Conservation (phyloP, 2,329 filamentous ascomycete genomes). For the Biscogniauxia marginata region DNA sequence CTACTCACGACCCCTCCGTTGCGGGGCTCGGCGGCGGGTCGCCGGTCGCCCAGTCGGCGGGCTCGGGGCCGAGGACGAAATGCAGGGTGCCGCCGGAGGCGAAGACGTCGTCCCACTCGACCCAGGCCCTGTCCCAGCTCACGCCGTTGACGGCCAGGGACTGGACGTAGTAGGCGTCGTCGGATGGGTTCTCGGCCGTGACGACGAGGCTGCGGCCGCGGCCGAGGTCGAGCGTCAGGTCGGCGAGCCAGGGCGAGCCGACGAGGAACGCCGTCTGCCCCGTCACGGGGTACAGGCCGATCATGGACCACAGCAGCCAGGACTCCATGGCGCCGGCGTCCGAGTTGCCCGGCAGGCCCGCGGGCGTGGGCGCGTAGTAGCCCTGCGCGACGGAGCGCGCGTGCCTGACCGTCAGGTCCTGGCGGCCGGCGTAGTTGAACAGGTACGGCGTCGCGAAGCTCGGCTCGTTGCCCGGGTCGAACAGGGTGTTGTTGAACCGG, state of each 20-base stretch:
- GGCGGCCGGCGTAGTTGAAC: slow-evolving; percentile 65
- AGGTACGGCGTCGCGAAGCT: slow-evolving; percentile 67
- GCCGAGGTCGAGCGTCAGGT: slow-evolving; percentile 59
- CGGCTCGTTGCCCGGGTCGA: slow-evolving; percentile 57
- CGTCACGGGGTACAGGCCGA: slow-evolving; percentile 66
- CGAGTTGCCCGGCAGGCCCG: slow-evolving; percentile 66
- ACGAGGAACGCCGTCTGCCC: slow-evolving; percentile 68
- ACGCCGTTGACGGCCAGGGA: slow-evolving; percentile 63
- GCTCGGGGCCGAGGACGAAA: slow-evolving; percentile 57
- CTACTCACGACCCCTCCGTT: slow-evolving; percentile 15
- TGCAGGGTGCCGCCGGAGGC: slow-evolving; percentile 61
- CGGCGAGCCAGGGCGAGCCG: slow-evolving; percentile 61
- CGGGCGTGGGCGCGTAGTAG: slow-evolving; percentile 54
- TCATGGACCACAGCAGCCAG: slow-evolving; percentile 67
- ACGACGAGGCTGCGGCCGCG: slow-evolving; percentile 53
- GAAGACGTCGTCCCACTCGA: slow-evolving; percentile 66
- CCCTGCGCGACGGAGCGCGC: slow-evolving; percentile 58
- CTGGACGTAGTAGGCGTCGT: slow-evolving; percentile 61
- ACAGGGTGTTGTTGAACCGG: slow-evolving; percentile 54
- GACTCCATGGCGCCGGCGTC: slow-evolving; percentile 73
- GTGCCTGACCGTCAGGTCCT: slow-evolving; percentile 58
- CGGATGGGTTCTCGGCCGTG: slow-evolving; percentile 49
- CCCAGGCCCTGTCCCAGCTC: slow-evolving; percentile 62
- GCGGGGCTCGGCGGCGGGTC: slow-evolving; percentile 61
- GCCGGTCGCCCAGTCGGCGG: slow-evolving; percentile 57